phyloP scores from a whole-genome alignment of 345 rosid genomes.

The Kernera saxatilis region DNA sequence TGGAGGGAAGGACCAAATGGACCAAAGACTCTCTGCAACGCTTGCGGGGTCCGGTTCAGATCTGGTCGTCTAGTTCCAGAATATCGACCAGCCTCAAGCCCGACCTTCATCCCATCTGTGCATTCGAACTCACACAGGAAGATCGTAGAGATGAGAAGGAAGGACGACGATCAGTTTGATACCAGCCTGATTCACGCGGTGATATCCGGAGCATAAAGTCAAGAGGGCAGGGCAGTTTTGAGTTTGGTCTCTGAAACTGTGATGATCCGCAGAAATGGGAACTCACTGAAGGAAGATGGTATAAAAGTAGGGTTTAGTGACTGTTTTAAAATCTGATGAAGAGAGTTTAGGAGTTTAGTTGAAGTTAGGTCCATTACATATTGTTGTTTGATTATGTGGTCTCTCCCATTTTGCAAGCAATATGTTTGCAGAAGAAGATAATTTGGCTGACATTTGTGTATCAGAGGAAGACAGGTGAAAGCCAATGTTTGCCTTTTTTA shows the following conservation, averaged over 20 bases:
- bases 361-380: constrained; percentile 17
- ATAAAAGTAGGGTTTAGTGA: constrained; percentile 19
- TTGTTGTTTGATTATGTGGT: constrained; percentile 1
- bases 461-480: constrained; percentile 16
- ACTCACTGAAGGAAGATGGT: constrained; percentile 13
- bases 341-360: constrained; percentile 27
- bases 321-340: constrained; percentile 20
- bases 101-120: constrained; percentile 60
- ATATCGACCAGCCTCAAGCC: constrained; percentile 90
- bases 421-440: constrained; percentile 12
- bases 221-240: background rate
- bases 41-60: constrained; percentile 88
- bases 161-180: constrained; percentile 21
- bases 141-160: constrained; percentile 84
- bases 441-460: constrained; percentile 18
- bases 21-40: constrained; percentile 93
- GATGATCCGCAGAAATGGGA: constrained; percentile 11
- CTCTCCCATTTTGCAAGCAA: background rate
- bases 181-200: constrained; percentile 1
- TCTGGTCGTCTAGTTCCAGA: constrained; percentile 87
- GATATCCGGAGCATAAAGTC: constrained; percentile 18
- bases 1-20: constrained; percentile 98
- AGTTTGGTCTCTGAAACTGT: constrained; percentile 7
- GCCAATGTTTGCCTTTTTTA: background rate
- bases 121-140: constrained; percentile 94